These are phyloP conservation scores for Pseudogymnoascus destructans DNA, from an alignment of 2,329 filamentous ascomycete genomes.

Conservation along the genomic window DNA sequence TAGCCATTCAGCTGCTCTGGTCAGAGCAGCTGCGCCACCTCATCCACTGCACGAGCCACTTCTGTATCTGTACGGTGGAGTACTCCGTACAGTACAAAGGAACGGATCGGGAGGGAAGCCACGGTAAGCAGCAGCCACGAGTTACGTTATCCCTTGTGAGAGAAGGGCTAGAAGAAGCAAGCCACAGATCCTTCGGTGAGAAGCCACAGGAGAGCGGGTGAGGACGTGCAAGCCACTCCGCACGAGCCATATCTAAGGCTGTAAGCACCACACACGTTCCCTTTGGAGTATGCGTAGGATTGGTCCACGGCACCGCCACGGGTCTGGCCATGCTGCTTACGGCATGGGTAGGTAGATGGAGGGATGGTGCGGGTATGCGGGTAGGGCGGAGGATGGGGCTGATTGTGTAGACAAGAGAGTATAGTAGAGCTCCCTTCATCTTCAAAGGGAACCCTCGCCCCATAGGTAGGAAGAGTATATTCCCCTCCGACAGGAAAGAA, in stretches of 20 bases:
- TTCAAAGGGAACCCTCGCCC: too few species aligned
- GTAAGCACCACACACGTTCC: not conserved
- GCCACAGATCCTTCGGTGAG: not conserved
- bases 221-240: not conserved
- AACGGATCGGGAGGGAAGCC: not conserved
- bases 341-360: not conserved
- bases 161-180: not conserved
- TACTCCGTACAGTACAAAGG: not conserved
- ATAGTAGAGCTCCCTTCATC: not conserved
- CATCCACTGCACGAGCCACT: not conserved
- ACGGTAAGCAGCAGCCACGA: not conserved
- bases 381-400: not conserved
- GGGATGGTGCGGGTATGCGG: not conserved
- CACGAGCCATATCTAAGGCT: too few species aligned
- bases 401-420: not conserved
- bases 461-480: not conserved
- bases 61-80: not conserved
- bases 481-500: not conserved
- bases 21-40: not conserved
- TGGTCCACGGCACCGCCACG: not conserved
- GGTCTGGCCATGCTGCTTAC: not conserved
- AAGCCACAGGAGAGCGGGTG: too few species aligned
- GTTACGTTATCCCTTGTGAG: not conserved
- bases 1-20: too few species aligned
- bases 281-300: too few species aligned